Percentiles rank a stretch among this genome's conserved stretches.
Conservation (phyloP, 75 land plant genomes). For the Chamaecyparis obtusa region DNA sequence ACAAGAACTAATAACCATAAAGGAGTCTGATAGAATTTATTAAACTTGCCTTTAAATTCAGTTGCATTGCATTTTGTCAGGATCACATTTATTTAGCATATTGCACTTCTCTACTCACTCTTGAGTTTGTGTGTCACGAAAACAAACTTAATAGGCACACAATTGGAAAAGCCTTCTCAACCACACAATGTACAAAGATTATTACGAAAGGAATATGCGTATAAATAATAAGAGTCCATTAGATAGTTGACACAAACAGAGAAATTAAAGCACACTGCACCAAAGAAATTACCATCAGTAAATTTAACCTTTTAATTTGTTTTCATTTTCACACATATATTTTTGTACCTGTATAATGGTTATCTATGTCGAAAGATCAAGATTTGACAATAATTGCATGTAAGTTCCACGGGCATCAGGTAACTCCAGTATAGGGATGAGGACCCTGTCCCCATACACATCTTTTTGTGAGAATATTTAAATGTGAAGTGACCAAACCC, state of each 20-base stretch:
- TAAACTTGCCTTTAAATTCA: background rate
- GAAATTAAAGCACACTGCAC: background rate
- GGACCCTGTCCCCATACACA: background rate
- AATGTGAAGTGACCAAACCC: background rate
- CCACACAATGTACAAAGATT: background rate
- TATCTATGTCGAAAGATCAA: background rate
- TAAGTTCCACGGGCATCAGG: background rate
- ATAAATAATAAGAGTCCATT: background rate
- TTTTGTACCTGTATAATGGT: background rate
- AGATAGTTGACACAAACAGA: background rate
- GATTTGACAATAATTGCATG: background rate
- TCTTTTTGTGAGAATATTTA: background rate
- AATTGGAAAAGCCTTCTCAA: background rate
- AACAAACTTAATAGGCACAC: background rate
- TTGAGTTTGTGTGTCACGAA: background rate
- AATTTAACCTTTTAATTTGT: background rate
- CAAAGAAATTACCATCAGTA: background rate
- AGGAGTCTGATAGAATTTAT: background rate
- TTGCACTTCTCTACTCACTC: background rate
- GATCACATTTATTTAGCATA: background rate
- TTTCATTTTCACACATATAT: background rate
- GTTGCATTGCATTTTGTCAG: background rate
- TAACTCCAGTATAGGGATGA: background rate
- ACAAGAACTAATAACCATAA: background rate
- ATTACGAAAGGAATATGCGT: background rate